These are phyloP conservation scores for Fusarium irregulare DNA, from an alignment of 2,329 filamentous ascomycete species.

Conservation along the genomic window DNA sequence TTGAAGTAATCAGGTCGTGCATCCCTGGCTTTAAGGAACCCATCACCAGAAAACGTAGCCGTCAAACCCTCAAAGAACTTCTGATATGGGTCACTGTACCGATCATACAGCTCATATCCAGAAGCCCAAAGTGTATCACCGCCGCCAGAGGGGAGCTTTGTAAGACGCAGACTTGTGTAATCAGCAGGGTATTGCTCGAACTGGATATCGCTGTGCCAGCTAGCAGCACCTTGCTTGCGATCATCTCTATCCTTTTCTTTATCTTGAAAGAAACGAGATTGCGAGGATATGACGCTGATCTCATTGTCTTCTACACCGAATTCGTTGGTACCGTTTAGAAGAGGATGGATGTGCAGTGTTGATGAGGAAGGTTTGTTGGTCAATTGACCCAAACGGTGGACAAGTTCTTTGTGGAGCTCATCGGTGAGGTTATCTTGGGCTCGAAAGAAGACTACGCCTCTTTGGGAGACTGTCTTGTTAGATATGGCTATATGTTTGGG, in stretches of 20 bases:
- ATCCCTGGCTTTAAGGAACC: constrained; percentile 27
- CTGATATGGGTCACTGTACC: constrained; percentile 62
- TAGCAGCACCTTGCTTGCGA: constrained; percentile 50
- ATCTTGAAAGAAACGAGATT: constrained; percentile 4
- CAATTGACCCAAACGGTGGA: constrained; percentile 68
- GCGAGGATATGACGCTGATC: constrained; percentile 69
- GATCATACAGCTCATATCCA: constrained; percentile 69
- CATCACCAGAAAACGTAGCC: constrained; percentile 54
- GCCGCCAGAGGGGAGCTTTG: constrained; percentile 63
- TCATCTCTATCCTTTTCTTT: constrained; percentile 37
- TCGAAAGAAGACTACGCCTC: constrained; percentile 74
- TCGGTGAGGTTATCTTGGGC: constrained; percentile 67
- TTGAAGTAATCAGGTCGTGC: constrained; percentile 48
- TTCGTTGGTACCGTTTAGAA: constrained; percentile 65
- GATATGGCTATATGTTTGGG: accelerated
- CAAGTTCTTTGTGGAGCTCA: constrained; percentile 69
- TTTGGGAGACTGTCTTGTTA: constrained; percentile 64
- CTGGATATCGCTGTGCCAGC: constrained; percentile 64
- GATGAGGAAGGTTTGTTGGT: constrained; percentile 68
- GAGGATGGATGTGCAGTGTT: constrained; percentile 69
- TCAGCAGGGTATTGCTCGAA: constrained; percentile 68
- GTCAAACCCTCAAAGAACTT: constrained; percentile 64
- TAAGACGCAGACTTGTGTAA: constrained; percentile 66
- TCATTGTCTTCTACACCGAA: constrained; percentile 63
- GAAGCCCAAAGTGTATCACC: constrained; percentile 71